Evolutionary conservation across 78 protist genomes (phyloP).

Genomic region (Speleostelium caveatum): DNA sequence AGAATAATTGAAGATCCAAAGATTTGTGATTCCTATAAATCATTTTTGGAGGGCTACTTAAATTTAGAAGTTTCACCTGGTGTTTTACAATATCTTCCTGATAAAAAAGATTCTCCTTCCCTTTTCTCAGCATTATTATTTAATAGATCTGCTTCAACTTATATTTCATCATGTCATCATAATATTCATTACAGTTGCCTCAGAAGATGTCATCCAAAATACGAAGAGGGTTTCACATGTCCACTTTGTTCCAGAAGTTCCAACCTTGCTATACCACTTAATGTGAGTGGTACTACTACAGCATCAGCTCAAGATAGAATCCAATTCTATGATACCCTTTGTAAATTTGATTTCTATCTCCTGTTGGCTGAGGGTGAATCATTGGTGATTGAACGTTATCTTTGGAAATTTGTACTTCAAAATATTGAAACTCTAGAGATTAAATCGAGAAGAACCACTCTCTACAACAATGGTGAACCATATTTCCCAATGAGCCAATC

Average conservation of each 20-base stretch:
- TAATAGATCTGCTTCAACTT: conserved; percentile 49
- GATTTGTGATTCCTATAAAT: conserved; percentile 25
- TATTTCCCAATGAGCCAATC: conserved; percentile 45
- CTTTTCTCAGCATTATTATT: conserved; percentile 46
- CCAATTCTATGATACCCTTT: conserved; percentile 8
- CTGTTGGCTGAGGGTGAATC: conserved; percentile 18
- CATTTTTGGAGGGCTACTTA: conserved; percentile 26
- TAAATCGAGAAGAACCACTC: conserved; percentile 13
- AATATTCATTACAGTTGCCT: conserved; percentile 62
- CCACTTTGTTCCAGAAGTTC: conserved; percentile 52
- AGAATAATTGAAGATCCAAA: conserved; percentile 8
- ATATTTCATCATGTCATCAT: conserved; percentile 51
- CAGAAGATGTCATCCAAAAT: not conserved
- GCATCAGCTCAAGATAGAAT: conserved; percentile 14
- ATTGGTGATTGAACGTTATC: conserved; percentile 15
- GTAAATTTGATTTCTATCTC: conserved; percentile 47
- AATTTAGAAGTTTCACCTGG: conserved; percentile 39
- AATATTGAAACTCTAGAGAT: conserved; percentile 52
- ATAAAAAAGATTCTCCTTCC: conserved; percentile 37
- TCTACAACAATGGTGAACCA: conserved; percentile 2
- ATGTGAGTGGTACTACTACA: not conserved
- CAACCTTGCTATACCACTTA: conserved; percentile 36
- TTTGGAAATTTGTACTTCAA: conserved; percentile 47
- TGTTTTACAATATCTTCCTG: conserved; percentile 45
- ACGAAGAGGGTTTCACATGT: conserved; percentile 51